Evolutionary conservation across 495 filamentous ascomycete genomes (phyloP).

Genomic region (Aspergillus cavernicola): DNA sequence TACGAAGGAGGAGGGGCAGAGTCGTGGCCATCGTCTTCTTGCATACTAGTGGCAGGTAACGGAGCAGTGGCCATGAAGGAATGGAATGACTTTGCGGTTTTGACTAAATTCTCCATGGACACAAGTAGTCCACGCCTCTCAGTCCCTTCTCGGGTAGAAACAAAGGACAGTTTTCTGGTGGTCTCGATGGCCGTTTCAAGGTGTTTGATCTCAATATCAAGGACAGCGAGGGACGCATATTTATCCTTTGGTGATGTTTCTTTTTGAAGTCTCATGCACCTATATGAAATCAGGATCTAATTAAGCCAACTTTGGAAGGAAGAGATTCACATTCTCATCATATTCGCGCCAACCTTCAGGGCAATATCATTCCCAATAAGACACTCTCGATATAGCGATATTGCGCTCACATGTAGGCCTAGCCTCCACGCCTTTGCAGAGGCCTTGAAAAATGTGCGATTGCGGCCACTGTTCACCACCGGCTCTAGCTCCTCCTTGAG

Average conservation of each 20-base stretch:
- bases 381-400: background rate
- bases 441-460: background rate
- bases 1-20: background rate
- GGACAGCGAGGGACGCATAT: background rate
- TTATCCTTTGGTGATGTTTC: background rate
- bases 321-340: constrained; percentile 3
- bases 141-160: background rate
- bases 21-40: background rate
- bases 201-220: constrained; percentile 1
- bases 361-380: background rate
- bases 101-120: background rate
- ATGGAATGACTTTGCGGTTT: background rate
- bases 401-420: background rate
- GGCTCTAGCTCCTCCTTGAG: background rate
- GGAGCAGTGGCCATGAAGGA: background rate
- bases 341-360: background rate
- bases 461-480: background rate
- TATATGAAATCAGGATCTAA: background rate
- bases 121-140: background rate
- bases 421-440: too few species aligned
- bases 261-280: background rate
- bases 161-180: background rate
- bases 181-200: background rate
- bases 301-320: background rate
- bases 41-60: background rate